Conservation (phyloP, 192 early-diverging fungal species). For the Backusella psychrophila region DNA sequence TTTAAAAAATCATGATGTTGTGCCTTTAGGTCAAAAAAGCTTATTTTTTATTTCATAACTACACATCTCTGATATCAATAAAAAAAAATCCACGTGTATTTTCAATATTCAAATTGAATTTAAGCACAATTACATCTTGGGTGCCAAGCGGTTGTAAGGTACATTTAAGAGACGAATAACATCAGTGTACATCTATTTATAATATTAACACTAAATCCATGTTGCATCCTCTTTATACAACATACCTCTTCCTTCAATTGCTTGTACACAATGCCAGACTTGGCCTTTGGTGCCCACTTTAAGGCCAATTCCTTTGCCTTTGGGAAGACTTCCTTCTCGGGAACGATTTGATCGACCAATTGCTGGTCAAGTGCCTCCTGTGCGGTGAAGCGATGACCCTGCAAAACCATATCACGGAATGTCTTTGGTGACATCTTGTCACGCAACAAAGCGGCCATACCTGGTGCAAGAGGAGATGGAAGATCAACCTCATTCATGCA, state of each 20-base stretch:
- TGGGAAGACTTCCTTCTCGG: constrained; percentile 46
- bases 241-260: constrained; percentile 64
- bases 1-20: no score
- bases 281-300: constrained; percentile 55
- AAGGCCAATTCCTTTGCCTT: constrained; percentile 54
- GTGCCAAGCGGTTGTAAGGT: constrained; percentile 31
- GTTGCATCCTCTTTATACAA: neutral
- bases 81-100: no score
- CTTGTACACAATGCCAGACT: constrained; percentile 50
- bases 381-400: constrained; percentile 57
- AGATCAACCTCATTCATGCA: constrained; percentile 82
- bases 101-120: no score
- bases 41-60: no score
- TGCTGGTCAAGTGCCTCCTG: constrained; percentile 57
- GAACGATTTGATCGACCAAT: constrained; percentile 58
- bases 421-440: constrained; percentile 57
- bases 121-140: constrained; percentile 18
- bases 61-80: no score
- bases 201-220: neutral
- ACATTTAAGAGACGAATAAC: constrained; percentile 7
- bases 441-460: constrained; percentile 67
- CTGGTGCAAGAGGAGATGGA: constrained; percentile 60
- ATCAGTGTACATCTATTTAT: constrained; percentile 34
- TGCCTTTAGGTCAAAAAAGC: no score
- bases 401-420: constrained; percentile 64